These are phyloP conservation scores for Cicer pinnatifidum DNA, from an alignment of 306 rosid genomes.

Conservation along the genomic window DNA sequence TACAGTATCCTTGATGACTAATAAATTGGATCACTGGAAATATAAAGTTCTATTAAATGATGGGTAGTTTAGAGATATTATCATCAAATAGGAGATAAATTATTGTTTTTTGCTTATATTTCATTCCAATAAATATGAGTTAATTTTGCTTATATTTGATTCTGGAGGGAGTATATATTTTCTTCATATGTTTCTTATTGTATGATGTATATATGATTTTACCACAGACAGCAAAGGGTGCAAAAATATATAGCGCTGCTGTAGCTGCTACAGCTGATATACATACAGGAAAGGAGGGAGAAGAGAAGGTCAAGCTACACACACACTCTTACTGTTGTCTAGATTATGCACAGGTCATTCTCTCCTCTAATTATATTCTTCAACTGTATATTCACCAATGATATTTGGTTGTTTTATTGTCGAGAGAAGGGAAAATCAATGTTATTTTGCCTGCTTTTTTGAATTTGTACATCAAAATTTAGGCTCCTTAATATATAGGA, in stretches of 20 bases:
- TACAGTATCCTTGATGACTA: too few relatives aligned
- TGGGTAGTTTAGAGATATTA: too few relatives aligned
- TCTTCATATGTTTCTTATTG: constrained; percentile 22
- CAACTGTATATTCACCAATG: constrained; percentile 26
- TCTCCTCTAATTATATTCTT: constrained; percentile 40
- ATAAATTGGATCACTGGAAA: too few relatives aligned
- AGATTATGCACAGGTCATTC: constrained; percentile 73
- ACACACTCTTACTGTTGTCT: constrained; percentile 92
- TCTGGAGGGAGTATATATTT: neutral
- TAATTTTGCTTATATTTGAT: too few relatives aligned
- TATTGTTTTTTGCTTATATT: too few relatives aligned
- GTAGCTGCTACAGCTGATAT: constrained; percentile 86
- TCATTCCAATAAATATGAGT: too few relatives aligned
- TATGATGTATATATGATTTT: constrained; percentile 37
- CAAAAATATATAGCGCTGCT: constrained; percentile 88
- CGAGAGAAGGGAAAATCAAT: constrained; percentile 35
- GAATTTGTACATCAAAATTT: constrained; percentile 39
- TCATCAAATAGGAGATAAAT: too few relatives aligned
- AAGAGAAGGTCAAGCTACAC: constrained; percentile 91
- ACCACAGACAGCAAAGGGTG: constrained; percentile 90
- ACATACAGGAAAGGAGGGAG: constrained; percentile 69
- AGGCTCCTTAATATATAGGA: constrained; percentile 42
- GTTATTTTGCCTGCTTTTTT: constrained; percentile 36
- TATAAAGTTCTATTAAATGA: too few relatives aligned
- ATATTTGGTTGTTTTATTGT: constrained; percentile 34